Base-by-base conservation (phyloP, 75 land plant species). In the Adiantum capillusveneris region DNA sequence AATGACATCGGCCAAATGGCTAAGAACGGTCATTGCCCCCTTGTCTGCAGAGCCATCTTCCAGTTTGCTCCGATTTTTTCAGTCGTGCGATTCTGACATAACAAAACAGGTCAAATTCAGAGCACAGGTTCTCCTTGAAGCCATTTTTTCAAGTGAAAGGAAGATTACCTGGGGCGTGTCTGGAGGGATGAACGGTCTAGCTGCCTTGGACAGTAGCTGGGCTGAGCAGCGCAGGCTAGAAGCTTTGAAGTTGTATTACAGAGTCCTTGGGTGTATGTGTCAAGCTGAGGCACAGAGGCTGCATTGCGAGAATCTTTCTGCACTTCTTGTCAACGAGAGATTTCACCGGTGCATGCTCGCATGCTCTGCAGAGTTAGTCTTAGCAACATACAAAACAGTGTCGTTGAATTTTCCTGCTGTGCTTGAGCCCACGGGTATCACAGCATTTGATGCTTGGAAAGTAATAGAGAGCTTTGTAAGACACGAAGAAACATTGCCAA, bases 261-360 rank as follows among this genome's bases (percentile, higher is more conserved):
- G 85, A 64, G 98, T 93, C 62, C 45, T 93, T 64, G 81, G 75
- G 45, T 75, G 90, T 22, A 85, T 93, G 79, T 93, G 96, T 64
- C 79, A 64, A 24, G 84, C 87, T 24, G 98, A 93, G 60, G 67
- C 87, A 25, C 78, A 79, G 25, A 65, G 77, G 25, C 57, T 79
- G 46, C 75, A 78, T 41, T 81, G 68, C 27, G 70, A 60, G 27
- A 93, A 93, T 72, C 71, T 93, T 22, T 81, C 96, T 51, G 65
- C 98, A 14, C 69, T 93, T 29, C 65, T 93, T 56, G 65, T 79
- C 25, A 93, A 89, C 75, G 98, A 93, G 64, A 79, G 96, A 52
- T 93, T 93, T 57, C 98, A 93, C 56, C 72, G 98, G 29, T 93
- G 98, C 70, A 89, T 89, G 96, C 86, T 93, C 52, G 96, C 98